Base-by-base conservation (phyloP, 2,329 filamentous ascomycete species). In the Fusarium succisae region DNA sequence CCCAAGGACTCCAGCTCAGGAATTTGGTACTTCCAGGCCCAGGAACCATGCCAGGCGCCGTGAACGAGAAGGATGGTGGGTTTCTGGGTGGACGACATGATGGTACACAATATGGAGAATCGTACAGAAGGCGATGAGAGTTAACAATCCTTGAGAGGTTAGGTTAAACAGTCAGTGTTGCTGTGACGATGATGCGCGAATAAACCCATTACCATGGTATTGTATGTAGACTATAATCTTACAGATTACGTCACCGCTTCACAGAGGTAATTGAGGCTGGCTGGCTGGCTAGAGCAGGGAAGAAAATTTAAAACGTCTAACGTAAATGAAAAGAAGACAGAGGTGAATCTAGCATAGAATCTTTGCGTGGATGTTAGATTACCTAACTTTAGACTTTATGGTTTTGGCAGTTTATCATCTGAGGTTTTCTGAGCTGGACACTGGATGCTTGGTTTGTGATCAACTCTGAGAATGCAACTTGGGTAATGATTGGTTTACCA, bases 281-380 rank as follows among this genome's bases (percentile, higher is more conserved):
- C 24, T 26, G n/a, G 22, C 22, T 28, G 44, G 44, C 5, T 14
- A 35, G 35, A 14, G 2, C 14, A 35, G 14, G 35, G 35, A 35
- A 35, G 32, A 35, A 17, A 3, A 8, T 37, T 0, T 9, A 9
- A 37, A 17, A 37, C 35, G 18, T 7, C 18, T 14, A 8, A 14
- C 0, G 2, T 28, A 4, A 7, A 1, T 22, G 1, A 8, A 10
- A 4, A 50, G 1, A 11, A n/a, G 14, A 0, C 26, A 12, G 3
- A 8, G 7, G 9, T 4, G 5, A 7, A 14, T 32, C 1, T 32
- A 32, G 30, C 2, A 32, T 14, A 6, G 30, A 32, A 0, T 13
- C 6, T 6, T 2, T 32, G 30, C 0, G 30, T 32, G n/a, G n/a
- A n/a, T n/a, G n/a, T n/a, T n/a, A n/a, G n/a, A n/a, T n/a, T n/a